Conservation (phyloP, 1,284 basidiomycete genomes). For the Apiotrichum siamense region DNA sequence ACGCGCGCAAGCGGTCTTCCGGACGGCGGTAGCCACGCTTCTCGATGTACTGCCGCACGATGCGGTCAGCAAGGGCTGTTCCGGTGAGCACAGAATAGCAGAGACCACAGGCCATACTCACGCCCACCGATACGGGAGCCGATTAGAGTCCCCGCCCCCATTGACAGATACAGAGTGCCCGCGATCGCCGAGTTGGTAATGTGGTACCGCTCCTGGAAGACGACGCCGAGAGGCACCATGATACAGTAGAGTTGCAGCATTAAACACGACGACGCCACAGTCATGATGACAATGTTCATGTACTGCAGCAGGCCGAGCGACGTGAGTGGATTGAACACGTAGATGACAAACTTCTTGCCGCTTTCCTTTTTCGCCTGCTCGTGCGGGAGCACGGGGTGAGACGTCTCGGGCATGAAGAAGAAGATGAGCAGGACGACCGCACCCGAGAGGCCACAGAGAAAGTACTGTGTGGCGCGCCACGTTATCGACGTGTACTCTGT, state of each 20-base stretch:
- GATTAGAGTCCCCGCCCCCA: constrained; percentile 58
- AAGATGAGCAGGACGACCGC: constrained; percentile 51
- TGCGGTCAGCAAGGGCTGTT: constrained; percentile 52
- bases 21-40: constrained; percentile 53
- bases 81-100: not conserved
- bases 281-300: constrained; percentile 51
- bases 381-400: constrained; percentile 52
- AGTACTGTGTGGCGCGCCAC: constrained; percentile 63
- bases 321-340: constrained; percentile 59
- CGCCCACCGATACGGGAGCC: constrained; percentile 55
- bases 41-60: constrained; percentile 51
- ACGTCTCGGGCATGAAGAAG: constrained; percentile 64
- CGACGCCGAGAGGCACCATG: constrained; percentile 7
- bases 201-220: constrained; percentile 52
- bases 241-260: constrained; percentile 37
- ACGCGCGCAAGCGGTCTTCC: constrained; percentile 58
- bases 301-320: constrained; percentile 55
- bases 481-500: constrained; percentile 47
- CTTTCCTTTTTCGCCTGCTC: constrained; percentile 22
- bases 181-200: constrained; percentile 58
- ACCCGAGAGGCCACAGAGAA: constrained; percentile 49
- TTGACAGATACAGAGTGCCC: constrained; percentile 58
- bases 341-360: constrained; percentile 46
- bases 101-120: constrained; percentile 18
- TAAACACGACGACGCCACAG: constrained; percentile 23